Base-by-base conservation (phyloP, 2,329 filamentous ascomycete genomes). In the Thielaviopsis populi region DNA sequence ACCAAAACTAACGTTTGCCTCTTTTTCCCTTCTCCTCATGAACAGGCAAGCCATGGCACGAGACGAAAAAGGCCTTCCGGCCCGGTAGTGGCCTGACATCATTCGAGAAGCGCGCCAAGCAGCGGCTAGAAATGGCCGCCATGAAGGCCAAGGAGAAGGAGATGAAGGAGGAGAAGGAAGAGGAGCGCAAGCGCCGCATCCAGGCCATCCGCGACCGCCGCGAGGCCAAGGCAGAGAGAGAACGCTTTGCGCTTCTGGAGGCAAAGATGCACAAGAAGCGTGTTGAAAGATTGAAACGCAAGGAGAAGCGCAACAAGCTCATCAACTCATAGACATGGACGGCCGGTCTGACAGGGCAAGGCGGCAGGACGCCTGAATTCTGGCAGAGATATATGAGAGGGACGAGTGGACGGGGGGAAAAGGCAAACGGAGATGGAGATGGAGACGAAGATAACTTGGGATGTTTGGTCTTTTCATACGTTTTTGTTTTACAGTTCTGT, bases 201-300 rank as follows among this genome's bases (percentile, higher is more conserved):
- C 82, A 91, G 71, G 81, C 81, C 11, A 88, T 97, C 72, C 91
- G 88, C 71, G 90, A 95, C 68, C 91, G 87, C 75, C 83, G 89
- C 69, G 87, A 84, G 22, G 88, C 86, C 62, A 97, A 96, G 80
- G 91, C 90, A 70, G 94, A 97, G 79, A 91, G 88, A 75, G 90
- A 91, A 71, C 81, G 92, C 69, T 97, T 92, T 73, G 89, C 91
- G 74, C 89, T 91, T 79, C 83, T 99, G 83, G 92, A 91, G 22
- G 89, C 91, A 77, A 97, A 94, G 79, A 97, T 99, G 94, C 92
- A 97, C 78, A 85, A 83, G 75, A 97, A 96, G 81, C 82, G 91
- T 67, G 87, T 97, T 13, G 94, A 99, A 76, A 83, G 94, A 70
- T 76, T 96, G 75, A 96, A 91, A 85, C 83, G 91, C 72, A 88